Conservation (phyloP, 2,329 filamentous ascomycete species). For the Aspergillus chevalieri region DNA sequence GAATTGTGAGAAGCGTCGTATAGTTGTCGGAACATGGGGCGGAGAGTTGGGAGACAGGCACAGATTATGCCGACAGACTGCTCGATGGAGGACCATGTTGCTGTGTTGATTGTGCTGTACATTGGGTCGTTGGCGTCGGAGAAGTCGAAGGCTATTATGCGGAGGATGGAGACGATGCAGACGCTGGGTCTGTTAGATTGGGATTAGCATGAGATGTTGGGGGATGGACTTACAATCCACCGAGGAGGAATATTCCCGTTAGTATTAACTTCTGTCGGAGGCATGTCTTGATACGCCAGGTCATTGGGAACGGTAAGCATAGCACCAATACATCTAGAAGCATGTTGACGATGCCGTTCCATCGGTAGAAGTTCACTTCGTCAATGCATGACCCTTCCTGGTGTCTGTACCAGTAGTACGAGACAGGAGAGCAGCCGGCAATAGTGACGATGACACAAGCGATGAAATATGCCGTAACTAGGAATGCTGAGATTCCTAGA, state of each 20-base stretch:
- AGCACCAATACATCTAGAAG: slow-evolving; percentile 20
- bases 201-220: background rate
- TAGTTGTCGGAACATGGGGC: slow-evolving; percentile 15
- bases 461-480: slow-evolving; percentile 18
- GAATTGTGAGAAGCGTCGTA: slow-evolving; percentile 2
- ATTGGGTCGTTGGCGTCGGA: slow-evolving; percentile 10
- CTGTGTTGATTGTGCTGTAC: slow-evolving; percentile 12
- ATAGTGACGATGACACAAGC: slow-evolving; percentile 14
- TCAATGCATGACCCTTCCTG: slow-evolving; percentile 16
- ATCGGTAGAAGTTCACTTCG: slow-evolving; percentile 18
- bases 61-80: slow-evolving; percentile 24
- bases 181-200: slow-evolving; percentile 11
- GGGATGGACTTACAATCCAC: slow-evolving; percentile 19
- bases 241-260: slow-evolving; percentile 18
- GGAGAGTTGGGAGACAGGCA: slow-evolving; percentile 22
- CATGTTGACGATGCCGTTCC: slow-evolving; percentile 21
- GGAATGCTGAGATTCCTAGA: slow-evolving; percentile 9
- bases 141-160: slow-evolving; percentile 15
- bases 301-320: slow-evolving; percentile 22
- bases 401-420: slow-evolving; percentile 16
- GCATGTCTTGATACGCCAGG: slow-evolving; percentile 17
- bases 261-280: slow-evolving; percentile 18
- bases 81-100: slow-evolving; percentile 23
- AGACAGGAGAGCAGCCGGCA: slow-evolving; percentile 16
- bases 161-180: slow-evolving; percentile 19